Evolutionary conservation across 139 green algal genomes (phyloP), one percentile per base, ranked within the genome.

Genomic region (Chlorella ohadii): DNA sequence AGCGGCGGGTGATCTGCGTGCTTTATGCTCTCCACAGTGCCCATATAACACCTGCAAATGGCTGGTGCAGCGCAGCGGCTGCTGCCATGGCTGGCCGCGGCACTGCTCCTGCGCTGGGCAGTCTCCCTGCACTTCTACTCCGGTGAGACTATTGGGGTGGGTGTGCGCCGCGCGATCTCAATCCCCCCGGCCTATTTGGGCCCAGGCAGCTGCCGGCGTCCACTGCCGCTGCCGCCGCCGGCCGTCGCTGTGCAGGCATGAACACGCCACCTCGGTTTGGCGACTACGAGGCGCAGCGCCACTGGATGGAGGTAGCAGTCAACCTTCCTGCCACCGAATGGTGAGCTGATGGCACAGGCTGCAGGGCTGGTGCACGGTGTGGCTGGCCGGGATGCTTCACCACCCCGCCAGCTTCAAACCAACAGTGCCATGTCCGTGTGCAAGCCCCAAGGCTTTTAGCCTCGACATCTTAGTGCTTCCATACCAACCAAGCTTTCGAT

Each of bases 281-380:
- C 0, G 97, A 99, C 85, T 99, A 99, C 83, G 97, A 99, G 80
- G 97, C 97, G 15, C 97, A 99, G 89, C 88, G 97, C 0, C 97
- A 99, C 83, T 99, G 97, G 97, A 99, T 99, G 97, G 97, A 99
- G 89, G 72, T 99, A 17, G 96, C 97, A 0, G 36, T 96, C 0
- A 89, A 98, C 75, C 41, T 94, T 59, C 94, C 94, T 0, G n/a
- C 92, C 0, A 47, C 23, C 1, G 73, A 98, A 28, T 99, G 97
- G 97, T 99, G 87, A 73, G 86, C 22, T 16, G 0, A 2, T 2
- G 2, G 44, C 28, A 27, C 13, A 27, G 28, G 17, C 38, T 13
- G 2, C 4, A 34, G 20, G 13, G 61, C 27, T 2, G 27, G 6
- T 34, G 9, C 25, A 36, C 9, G 61, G 7, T 4, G 20, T 68